Conservation (phyloP, 306 rosid species). For the Sophora flavescens region DNA sequence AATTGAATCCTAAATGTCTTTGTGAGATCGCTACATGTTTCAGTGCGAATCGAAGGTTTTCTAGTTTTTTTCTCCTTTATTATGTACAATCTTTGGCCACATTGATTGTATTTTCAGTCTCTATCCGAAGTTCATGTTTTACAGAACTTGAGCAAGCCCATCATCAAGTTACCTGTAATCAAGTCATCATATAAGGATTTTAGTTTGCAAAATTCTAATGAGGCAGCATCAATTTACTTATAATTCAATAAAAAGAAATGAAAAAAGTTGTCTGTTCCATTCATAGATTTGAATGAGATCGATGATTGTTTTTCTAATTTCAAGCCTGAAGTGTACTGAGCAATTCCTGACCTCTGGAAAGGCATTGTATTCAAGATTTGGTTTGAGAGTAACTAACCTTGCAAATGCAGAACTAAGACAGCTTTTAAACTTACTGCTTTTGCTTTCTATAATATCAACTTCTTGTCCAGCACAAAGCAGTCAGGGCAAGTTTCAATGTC, state of each 20-base stretch:
- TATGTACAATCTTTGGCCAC: conserved; percentile 20
- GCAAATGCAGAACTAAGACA: background rate
- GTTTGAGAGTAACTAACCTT: background rate
- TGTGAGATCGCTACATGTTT: background rate
- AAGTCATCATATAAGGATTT: background rate
- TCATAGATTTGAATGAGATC: background rate
- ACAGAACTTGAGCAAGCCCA: background rate
- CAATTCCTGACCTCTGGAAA: too few relatives aligned
- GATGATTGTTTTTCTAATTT: background rate
- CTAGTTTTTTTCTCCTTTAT: background rate
- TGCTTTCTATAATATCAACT: background rate
- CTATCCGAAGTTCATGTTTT: conserved; percentile 17
- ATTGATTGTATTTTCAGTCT: conserved; percentile 8
- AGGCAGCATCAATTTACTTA: background rate
- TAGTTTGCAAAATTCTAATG: conserved; percentile 6
- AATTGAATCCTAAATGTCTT: too few relatives aligned
- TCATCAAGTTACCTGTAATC: conserved; percentile 6
- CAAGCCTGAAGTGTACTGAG: background rate
- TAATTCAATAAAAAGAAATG: background rate
- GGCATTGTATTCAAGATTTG: too few relatives aligned
- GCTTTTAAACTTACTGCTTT: background rate
- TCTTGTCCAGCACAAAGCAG: background rate
- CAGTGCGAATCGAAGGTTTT: background rate
- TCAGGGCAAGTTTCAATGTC: background rate
- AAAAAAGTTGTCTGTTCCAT: conserved; percentile 8